Conservation (phyloP, 805 yeast genomes). For the Candida sakaeoensis region DNA sequence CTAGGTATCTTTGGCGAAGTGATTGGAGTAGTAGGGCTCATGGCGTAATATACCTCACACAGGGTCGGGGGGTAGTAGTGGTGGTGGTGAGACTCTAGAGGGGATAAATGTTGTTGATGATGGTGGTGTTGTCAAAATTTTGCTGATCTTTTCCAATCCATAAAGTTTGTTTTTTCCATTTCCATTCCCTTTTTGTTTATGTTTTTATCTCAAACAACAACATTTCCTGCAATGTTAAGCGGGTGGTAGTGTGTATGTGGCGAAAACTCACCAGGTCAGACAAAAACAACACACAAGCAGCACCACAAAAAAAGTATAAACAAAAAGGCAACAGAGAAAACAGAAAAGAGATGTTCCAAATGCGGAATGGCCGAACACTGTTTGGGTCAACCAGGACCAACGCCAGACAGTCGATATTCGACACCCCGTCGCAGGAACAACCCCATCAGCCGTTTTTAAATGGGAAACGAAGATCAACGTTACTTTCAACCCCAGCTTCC, state of each 20-base stretch:
- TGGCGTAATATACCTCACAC: no score
- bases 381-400: constrained; percentile 3
- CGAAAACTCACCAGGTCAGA: no score
- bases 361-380: constrained; percentile 3
- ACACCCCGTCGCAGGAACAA: constrained; percentile 6
- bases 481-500: constrained; percentile 33
- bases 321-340: not conserved
- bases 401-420: constrained; percentile 1
- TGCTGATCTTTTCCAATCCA: constrained; percentile 1
- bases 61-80: no score
- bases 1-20: constrained; percentile 28
- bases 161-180: not conserved
- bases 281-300: not conserved
- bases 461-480: constrained; percentile 24
- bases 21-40: constrained; percentile 32
- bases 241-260: not conserved
- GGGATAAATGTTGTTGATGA: not conserved
- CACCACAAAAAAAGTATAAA: not conserved
- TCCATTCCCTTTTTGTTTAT: not conserved
- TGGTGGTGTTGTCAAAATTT: not conserved
- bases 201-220: not conserved
- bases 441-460: constrained; percentile 7
- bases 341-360: not conserved
- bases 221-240: not conserved
- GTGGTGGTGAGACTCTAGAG: not conserved